A percentile compares a stretch with the other conserved stretches of the same genome.
Evolutionary conservation across 176 grass and related monocot species (phyloP).

Genomic region (Musa schizocarpa): DNA sequence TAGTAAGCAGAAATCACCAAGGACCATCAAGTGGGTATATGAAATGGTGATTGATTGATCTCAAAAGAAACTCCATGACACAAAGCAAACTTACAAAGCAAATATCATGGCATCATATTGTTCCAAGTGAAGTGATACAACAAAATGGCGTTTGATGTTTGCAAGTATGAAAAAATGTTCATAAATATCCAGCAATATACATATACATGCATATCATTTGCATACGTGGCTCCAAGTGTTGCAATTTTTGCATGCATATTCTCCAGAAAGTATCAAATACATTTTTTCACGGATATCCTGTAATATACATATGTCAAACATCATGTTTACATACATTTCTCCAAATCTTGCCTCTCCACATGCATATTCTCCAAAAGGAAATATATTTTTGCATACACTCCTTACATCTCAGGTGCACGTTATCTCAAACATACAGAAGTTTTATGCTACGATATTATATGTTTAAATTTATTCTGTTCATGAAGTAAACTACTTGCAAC

Average conservation of each 20-base stretch:
- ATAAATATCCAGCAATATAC: conserved; percentile 28
- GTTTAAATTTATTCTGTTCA: neutral
- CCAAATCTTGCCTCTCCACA: too few species aligned
- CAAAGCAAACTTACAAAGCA: neutral
- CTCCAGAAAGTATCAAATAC: too few species aligned
- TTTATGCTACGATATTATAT: too few species aligned
- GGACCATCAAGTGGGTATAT: neutral
- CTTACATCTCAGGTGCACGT: too few species aligned
- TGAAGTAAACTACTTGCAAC: neutral
- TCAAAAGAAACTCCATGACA: neutral
- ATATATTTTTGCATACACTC: too few species aligned
- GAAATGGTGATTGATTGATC: neutral
- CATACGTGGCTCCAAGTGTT: neutral
- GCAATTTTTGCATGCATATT: conserved; percentile 8
- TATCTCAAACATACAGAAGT: too few species aligned
- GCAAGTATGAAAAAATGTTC: neutral
- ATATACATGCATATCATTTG: too few species aligned
- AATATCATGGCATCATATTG: neutral
- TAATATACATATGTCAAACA: too few species aligned
- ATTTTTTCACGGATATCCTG: neutral
- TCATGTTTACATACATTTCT: too few species aligned
- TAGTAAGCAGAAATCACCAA: neutral
- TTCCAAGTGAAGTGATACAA: neutral
- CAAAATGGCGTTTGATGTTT: too few species aligned
- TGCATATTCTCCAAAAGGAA: too few species aligned